Conservation (phyloP, 1,284 basidiomycete genomes). For the Tilletia walkeri region DNA sequence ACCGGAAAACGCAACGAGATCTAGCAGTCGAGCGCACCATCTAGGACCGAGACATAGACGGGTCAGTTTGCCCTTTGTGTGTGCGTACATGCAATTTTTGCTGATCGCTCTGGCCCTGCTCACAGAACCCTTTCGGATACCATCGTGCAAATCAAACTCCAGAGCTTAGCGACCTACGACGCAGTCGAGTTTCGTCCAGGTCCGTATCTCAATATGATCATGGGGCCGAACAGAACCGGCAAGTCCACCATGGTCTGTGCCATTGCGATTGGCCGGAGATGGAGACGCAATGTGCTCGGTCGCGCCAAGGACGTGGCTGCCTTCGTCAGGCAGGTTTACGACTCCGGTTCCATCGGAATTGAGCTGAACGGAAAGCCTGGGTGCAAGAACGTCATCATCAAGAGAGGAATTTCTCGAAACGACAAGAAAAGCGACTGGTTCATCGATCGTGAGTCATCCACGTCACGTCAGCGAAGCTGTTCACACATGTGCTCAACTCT, state of each 20-base stretch:
- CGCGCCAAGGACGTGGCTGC: conserved; percentile 74
- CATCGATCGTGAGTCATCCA: conserved; percentile 31
- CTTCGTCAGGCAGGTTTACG: conserved; percentile 79
- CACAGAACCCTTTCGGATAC: conserved; percentile 84
- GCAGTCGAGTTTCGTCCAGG: conserved; percentile 86
- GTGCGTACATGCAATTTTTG: background rate
- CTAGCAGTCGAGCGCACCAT: conserved; percentile 5
- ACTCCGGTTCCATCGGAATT: conserved; percentile 79
- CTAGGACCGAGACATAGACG: conserved; percentile 10
- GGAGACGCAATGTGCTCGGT: conserved; percentile 69
- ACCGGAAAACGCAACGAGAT: conserved; percentile 14
- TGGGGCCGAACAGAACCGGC: conserved; percentile 87
- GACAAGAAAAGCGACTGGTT: conserved; percentile 48
- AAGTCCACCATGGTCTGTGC: conserved; percentile 87
- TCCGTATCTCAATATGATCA: conserved; percentile 92
- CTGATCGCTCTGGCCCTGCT: background rate
- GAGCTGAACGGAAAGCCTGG: conserved; percentile 81
- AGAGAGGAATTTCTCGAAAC: conserved; percentile 35
- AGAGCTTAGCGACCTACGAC: conserved; percentile 95
- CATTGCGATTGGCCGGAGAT: conserved; percentile 91
- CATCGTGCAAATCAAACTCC: conserved; percentile 80
- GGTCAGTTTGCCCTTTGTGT: background rate
- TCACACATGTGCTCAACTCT: background rate
- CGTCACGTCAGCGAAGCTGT: background rate
- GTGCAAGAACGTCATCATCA: conserved; percentile 35